phyloP scores from a whole-genome alignment of 2,329 filamentous ascomycete species.

The Neofusicoccum sp. region DNA sequence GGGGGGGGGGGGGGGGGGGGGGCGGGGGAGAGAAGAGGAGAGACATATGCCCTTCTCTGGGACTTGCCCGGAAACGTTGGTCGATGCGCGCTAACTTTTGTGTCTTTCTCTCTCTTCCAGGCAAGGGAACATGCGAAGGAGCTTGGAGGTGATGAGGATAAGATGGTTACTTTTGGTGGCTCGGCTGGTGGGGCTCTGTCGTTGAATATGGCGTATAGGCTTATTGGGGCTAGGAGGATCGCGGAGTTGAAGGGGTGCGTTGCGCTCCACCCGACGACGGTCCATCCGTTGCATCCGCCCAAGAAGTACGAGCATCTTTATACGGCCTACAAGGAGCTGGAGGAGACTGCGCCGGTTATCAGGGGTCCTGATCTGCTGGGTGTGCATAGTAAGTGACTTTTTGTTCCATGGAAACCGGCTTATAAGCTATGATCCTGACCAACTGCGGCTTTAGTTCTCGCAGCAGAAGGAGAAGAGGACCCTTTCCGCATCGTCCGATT shows the following conservation, averaged over 20 bases:
- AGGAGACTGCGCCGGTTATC: conserved; percentile 1
- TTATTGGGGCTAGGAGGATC: neutral
- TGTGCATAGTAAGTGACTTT: neutral
- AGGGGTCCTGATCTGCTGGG: neutral
- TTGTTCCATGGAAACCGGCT: no score
- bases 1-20: no score
- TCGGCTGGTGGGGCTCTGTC: conserved; percentile 23
- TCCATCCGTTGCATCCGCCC: conserved; percentile 20
- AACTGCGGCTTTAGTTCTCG: neutral
- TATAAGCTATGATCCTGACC: neutral
- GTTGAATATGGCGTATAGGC: neutral
- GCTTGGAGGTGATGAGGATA: conserved; percentile 15
- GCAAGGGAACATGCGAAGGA: conserved; percentile 13
- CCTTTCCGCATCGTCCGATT: conserved; percentile 16
- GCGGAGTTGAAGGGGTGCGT: conserved; percentile 15
- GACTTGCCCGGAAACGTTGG: no score
- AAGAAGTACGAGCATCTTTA: conserved; percentile 19
- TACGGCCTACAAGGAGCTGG: conserved; percentile 14
- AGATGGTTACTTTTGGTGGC: conserved; percentile 20
- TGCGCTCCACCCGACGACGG: conserved; percentile 17
- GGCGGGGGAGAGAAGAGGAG: no score
- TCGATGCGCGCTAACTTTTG: no score
- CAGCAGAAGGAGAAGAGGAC: conserved; percentile 5
- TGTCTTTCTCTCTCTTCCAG: no score
- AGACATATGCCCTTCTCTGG: no score